Percentiles rank a stretch among this genome's conserved stretches.
phyloP scores from a whole-genome alignment of 106 monocot species.

The Apostasia shenzhenica region DNA sequence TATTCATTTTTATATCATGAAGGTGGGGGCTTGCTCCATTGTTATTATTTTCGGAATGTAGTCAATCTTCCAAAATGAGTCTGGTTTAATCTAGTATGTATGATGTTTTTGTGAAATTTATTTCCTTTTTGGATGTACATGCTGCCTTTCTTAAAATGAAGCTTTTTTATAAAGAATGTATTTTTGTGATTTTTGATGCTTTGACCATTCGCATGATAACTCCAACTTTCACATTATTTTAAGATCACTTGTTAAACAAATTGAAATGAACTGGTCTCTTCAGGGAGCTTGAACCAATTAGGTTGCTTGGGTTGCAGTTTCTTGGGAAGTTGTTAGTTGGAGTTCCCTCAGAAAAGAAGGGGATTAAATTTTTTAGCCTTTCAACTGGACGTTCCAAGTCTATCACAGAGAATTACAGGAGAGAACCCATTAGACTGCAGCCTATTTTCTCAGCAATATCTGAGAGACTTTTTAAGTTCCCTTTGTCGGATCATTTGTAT shows the following conservation, averaged over 20 bases:
- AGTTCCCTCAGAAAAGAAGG: constrained; percentile 69
- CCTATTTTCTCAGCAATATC: constrained; percentile 62
- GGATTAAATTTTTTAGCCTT: constrained; percentile 65
- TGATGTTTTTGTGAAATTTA: no score
- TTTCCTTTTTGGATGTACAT: no score
- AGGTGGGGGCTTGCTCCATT: no score
- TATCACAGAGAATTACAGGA: constrained; percentile 49
- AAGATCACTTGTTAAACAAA: not conserved
- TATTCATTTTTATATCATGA: no score
- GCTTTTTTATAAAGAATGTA: no score
- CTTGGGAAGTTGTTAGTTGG: constrained; percentile 78
- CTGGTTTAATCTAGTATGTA: no score
- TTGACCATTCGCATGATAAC: no score
- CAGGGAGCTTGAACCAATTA: constrained; percentile 91
- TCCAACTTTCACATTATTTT: not conserved
- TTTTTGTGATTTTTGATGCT: no score
- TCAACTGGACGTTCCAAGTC: constrained; percentile 71
- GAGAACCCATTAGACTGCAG: constrained; percentile 22
- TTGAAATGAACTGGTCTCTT: not conserved
- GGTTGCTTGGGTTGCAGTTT: constrained; percentile 92
- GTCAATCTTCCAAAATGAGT: no score
- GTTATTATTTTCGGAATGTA: no score
- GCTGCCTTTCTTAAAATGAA: no score
- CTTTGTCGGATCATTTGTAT: constrained; percentile 85
- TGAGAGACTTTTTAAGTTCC: constrained; percentile 73